Conservation (phyloP, 805 yeast genomes). For the Sugiyamaella qingdaonensis region DNA sequence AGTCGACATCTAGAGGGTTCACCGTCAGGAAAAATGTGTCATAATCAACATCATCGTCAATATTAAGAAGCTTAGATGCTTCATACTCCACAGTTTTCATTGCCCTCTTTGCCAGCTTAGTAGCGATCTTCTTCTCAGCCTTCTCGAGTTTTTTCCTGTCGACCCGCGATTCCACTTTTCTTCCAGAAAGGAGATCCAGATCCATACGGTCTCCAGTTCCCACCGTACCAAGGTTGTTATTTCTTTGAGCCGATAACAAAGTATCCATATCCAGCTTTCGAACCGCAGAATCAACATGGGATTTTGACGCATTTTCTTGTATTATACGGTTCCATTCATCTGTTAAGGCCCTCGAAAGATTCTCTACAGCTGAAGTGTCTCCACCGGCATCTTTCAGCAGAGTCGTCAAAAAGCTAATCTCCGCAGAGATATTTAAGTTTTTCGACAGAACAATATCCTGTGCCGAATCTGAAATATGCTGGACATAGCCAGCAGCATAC, state of each 20-base stretch:
- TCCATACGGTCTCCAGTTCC: conserved; percentile 79
- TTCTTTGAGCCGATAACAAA: conserved; percentile 68
- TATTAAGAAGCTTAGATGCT: conserved; percentile 83
- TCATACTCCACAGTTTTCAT: conserved; percentile 40
- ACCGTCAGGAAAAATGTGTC: conserved; percentile 93
- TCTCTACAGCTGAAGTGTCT: conserved; percentile 47
- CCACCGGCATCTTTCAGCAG: conserved; percentile 85
- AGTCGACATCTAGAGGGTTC: conserved; percentile 84
- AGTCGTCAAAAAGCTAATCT: conserved; percentile 61
- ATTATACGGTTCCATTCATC: conserved; percentile 47
- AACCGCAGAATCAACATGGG: conserved; percentile 78
- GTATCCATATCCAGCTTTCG: conserved; percentile 65
- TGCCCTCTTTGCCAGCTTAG: conserved; percentile 85
- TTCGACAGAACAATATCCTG: conserved; percentile 71
- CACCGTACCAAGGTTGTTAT: conserved; percentile 68
- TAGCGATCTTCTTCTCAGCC: conserved; percentile 96
- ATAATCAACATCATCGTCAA: conserved; percentile 63
- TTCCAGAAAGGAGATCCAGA: conserved; percentile 79
- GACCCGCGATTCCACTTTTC: conserved; percentile 88
- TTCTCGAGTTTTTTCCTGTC: conserved; percentile 95
- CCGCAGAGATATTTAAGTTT: conserved; percentile 60
- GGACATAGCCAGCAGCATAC: conserved; percentile 85
- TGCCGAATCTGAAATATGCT: conserved; percentile 71
- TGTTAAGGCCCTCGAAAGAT: conserved; percentile 49
- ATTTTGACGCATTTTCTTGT: conserved; percentile 66